These are phyloP conservation scores for Saccharomyces jurei DNA, from an alignment of 805 yeast genomes.

Conservation along the genomic window DNA sequence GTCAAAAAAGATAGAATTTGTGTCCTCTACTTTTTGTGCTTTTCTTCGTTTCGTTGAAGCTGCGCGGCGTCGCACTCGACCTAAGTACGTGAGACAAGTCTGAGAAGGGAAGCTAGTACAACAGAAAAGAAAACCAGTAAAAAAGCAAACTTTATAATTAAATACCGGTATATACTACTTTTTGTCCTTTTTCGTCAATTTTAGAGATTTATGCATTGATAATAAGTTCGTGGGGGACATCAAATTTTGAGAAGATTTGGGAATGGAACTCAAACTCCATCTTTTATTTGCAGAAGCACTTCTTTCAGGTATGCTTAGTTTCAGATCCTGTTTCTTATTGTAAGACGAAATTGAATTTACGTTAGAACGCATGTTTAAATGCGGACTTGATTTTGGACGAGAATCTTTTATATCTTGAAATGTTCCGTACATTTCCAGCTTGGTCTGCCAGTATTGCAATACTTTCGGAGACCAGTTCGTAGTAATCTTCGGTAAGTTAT, in stretches of 20 bases:
- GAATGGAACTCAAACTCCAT: conserved; percentile 12
- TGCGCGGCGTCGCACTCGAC: background rate
- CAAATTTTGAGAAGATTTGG: conserved; percentile 7
- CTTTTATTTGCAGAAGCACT: conserved; percentile 2
- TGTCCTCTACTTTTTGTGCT: background rate
- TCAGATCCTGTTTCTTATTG: background rate
- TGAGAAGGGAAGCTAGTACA: background rate
- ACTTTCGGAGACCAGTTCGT: conserved; percentile 41
- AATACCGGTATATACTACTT: background rate
- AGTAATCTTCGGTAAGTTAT: conserved; percentile 20
- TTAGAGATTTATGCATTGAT: conserved; percentile 11
- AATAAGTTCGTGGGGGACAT: conserved; percentile 13
- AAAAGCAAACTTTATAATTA: background rate
- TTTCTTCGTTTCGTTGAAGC: background rate
- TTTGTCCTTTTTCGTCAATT: conserved; percentile 6
- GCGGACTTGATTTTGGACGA: background rate
- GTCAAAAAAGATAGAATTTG: background rate
- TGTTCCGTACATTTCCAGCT: conserved; percentile 27
- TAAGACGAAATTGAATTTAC: background rate
- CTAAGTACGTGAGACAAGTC: background rate
- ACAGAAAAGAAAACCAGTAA: background rate
- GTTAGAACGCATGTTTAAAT: background rate
- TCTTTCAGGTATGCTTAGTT: background rate
- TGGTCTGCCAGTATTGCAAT: conserved; percentile 44
- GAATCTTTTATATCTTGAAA: background rate